Evolutionary conservation across 1,139 yeast genomes (phyloP).

Genomic region (Sugiyamaella grinbergsii): DNA sequence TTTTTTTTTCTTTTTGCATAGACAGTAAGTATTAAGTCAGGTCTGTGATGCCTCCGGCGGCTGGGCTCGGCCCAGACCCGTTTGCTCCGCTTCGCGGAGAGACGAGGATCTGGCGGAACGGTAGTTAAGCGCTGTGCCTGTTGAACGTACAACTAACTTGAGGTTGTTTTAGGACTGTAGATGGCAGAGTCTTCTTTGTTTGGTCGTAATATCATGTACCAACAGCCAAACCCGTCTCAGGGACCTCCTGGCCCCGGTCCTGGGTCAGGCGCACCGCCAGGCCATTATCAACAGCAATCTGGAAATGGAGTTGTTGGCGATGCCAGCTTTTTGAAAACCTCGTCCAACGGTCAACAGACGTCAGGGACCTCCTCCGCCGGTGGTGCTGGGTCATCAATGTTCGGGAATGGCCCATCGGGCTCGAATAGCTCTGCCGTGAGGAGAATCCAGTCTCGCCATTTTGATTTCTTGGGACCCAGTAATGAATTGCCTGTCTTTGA

Average conservation of each 20-base stretch:
- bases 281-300: constrained; percentile 4
- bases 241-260: constrained; percentile 1
- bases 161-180: constrained; percentile 1
- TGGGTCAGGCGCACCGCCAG: background rate
- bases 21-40: background rate
- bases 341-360: no score
- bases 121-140: no score
- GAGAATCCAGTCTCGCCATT: constrained; percentile 34
- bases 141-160: no score
- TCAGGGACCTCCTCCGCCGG: background rate
- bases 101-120: no score
- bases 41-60: background rate
- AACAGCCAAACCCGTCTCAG: constrained; percentile 10
- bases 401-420: constrained; percentile 1
- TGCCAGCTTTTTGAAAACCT: no score
- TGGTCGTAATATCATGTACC: constrained; percentile 15
- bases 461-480: constrained; percentile 30
- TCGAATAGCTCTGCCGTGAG: constrained; percentile 16
- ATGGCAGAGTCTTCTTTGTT: constrained; percentile 19
- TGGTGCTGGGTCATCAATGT: background rate
- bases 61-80: constrained; percentile 1
- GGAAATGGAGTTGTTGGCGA: no score
- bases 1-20: background rate
- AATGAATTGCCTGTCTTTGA: constrained; percentile 5
- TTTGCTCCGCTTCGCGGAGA: constrained; percentile 1